phyloP scores from a whole-genome alignment of 208 protist genomes.

The Trypanosoma boissoni region DNA sequence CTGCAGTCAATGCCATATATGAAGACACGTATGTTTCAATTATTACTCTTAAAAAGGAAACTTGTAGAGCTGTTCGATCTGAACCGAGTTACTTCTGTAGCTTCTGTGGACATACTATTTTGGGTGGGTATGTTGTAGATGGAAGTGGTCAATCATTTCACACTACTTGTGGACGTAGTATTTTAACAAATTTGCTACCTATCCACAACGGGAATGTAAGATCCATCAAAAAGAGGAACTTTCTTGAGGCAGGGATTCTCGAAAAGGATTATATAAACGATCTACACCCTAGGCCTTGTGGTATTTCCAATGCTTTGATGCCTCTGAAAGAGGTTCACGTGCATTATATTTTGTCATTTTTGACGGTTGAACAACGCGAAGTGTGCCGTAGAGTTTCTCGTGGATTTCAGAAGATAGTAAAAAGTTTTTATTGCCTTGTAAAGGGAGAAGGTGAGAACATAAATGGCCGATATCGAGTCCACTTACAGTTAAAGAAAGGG shows the following conservation, averaged over 20 bases:
- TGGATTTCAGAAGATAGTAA: constrained; percentile 15
- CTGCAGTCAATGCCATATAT: constrained; percentile 14
- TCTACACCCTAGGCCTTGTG: constrained; percentile 5
- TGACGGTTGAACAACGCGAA: constrained; percentile 7
- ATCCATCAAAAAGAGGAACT: neutral
- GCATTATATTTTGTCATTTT: constrained; percentile 17
- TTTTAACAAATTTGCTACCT: neutral
- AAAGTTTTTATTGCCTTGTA: constrained; percentile 20
- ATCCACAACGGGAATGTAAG: neutral
- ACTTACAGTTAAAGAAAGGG: constrained; percentile 4
- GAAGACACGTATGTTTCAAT: constrained; percentile 20
- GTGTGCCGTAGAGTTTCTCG: constrained; percentile 16
- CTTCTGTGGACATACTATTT: constrained; percentile 17
- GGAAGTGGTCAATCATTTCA: constrained; percentile 18
- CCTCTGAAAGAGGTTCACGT: constrained; percentile 13
- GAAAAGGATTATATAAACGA: constrained; percentile 23
- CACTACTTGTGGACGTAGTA: constrained; percentile 1
- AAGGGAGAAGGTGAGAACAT: constrained; percentile 20
- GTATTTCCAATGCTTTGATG: constrained; percentile 13
- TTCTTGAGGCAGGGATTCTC: neutral
- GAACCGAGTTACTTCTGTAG: constrained; percentile 9
- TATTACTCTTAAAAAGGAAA: neutral
- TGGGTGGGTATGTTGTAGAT: constrained; percentile 15
- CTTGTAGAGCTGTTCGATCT: constrained; percentile 7
- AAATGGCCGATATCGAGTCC: constrained; percentile 11